Evolutionary conservation across 2,329 filamentous ascomycete genomes (phyloP).

Genomic region (Blumeria graminis): DNA sequence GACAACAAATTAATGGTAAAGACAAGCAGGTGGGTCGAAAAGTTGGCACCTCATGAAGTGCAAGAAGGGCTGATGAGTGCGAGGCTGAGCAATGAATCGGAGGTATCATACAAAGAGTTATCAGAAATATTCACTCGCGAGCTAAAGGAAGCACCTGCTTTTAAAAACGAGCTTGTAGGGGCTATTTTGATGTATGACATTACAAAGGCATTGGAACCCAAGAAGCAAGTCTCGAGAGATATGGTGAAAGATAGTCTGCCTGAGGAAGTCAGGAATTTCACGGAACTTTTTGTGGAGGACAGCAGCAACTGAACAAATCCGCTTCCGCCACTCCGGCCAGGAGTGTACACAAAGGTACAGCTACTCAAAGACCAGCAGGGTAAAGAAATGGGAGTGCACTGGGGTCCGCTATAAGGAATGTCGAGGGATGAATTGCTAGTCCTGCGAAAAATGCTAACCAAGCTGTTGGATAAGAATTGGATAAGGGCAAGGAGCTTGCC

Average conservation of each 20-base stretch:
- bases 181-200: neutral
- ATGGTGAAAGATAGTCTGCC: no score
- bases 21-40: no score
- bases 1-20: neutral
- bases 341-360: neutral
- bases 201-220: neutral
- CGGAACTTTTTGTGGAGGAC: no score
- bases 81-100: no score
- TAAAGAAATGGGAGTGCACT: neutral
- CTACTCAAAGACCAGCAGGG: neutral
- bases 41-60: no score
- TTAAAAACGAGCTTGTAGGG: neutral
- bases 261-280: no score
- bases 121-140: neutral
- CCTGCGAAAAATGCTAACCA: no score
- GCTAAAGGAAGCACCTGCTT: neutral
- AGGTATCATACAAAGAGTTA: neutral
- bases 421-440: neutral
- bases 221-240: neutral
- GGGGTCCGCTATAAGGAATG: neutral
- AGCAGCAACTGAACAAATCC: no score
- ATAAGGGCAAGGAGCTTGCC: neutral
- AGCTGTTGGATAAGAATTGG: neutral
- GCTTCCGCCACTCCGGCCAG: neutral
- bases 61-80: no score